Evolutionary conservation across 441 rosid genomes (phyloP), one percentile per base, ranked within the genome.

Genomic region (Raphanus hybrid): DNA sequence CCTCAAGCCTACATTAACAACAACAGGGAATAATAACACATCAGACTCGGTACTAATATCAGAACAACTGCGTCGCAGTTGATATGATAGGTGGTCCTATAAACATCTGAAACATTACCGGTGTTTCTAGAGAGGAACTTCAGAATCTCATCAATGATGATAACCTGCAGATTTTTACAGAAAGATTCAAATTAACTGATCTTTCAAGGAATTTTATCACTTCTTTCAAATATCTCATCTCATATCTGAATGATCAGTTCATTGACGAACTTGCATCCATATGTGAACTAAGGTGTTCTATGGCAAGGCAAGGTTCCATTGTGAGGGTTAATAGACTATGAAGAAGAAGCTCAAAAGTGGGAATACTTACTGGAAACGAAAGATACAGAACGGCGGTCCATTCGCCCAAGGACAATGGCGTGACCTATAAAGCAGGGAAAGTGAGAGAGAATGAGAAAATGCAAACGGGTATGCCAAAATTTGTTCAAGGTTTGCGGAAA

Each of bases 321-420:
- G 27, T 61, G 70, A 59, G 57, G 16, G 32, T 50, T 78, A 29
- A 52, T 73, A 60, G 45, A 73, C 61, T 41, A 69, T 8, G 3
- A 55, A 20, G 27, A 64, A 64, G 67, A 60, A 16, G 58, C 67
- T 57, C 12, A 34, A 29, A 59, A 58, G 48, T 8, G 52, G 58
- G 75, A 69, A 39, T 20, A 76, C 98, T 41, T 87, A 96, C 99
- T 32, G 99, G 99, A 84, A 96, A 93, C 23, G 99, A 96, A 84
- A 96, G 98, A 86, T 91, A 93, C 34, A 93, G 78, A 81, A 96
- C 87, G 12, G 86, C 87, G 7, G 85, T 88, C 98, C 99, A 96
- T 72, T 96, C 98, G 29, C 82, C 87, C 99, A 93, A 96, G 61
- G 99, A 96, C 77, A 96, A 83, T 2, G 98, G 97, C 12, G 97